phyloP scores from a whole-genome alignment of 2,329 filamentous ascomycete genomes.

The Aspergillus sergii region DNA sequence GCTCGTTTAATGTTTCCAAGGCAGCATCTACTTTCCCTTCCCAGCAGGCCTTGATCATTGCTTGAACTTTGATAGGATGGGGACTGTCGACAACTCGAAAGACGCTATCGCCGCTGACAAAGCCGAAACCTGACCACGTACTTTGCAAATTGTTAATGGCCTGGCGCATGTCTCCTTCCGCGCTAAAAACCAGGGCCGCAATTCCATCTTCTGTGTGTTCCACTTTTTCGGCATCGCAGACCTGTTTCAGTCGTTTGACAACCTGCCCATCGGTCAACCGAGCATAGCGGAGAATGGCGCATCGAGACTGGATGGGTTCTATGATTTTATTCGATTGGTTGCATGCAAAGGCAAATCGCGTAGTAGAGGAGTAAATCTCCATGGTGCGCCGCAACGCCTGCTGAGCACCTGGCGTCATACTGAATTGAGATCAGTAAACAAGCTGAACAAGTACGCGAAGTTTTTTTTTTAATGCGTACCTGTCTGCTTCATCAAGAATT shows the following conservation, averaged over 20 bases:
- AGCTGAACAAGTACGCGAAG: neutral
- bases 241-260: constrained; percentile 85
- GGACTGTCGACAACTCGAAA: constrained; percentile 97
- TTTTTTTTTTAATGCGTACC: constrained; percentile 40
- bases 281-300: constrained; percentile 91
- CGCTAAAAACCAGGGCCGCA: constrained; percentile 94
- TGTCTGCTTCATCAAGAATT: constrained; percentile 96
- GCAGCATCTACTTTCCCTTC: constrained; percentile 89
- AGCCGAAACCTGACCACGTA: constrained; percentile 89
- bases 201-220: constrained; percentile 90
- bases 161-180: constrained; percentile 98
- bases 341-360: constrained; percentile 95
- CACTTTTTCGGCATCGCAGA: constrained; percentile 89
- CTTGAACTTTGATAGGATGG: constrained; percentile 97
- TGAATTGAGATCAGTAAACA: constrained; percentile 30
- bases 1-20: constrained; percentile 80
- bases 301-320: constrained; percentile 95
- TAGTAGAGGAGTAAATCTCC: constrained; percentile 98
- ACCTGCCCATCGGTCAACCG: constrained; percentile 91
- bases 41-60: constrained; percentile 96
- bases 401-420: constrained; percentile 94
- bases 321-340: constrained; percentile 99
- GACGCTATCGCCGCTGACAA: constrained; percentile 96
- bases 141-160: constrained; percentile 98
- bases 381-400: constrained; percentile 94